A percentile compares a stretch with the other conserved stretches of the same genome.
Conservation (phyloP, 2,329 filamentous ascomycete genomes). For the Beauveria medogensis region DNA sequence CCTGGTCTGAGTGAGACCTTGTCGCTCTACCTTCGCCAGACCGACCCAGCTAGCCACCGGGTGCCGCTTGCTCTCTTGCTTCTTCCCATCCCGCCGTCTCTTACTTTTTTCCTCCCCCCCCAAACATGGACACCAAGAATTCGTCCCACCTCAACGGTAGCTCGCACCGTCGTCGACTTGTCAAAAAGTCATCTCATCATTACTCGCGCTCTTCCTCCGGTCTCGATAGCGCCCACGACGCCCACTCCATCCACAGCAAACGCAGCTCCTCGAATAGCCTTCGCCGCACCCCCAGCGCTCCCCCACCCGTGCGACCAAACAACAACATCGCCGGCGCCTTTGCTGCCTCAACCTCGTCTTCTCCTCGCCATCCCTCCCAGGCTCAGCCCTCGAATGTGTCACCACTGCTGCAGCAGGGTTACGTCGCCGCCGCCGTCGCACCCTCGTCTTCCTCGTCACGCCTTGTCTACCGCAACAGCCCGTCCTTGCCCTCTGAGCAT, state of each 20-base stretch:
- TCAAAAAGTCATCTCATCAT: slow-evolving; percentile 50
- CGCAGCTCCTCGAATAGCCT: slow-evolving; percentile 53
- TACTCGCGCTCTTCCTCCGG: slow-evolving; percentile 40
- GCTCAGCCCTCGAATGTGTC: slow-evolving; percentile 37
- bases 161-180: slow-evolving; percentile 51
- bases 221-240: slow-evolving; percentile 45
- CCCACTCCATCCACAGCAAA: slow-evolving; percentile 52
- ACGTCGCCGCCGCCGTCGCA: slow-evolving; percentile 28
- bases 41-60: not conserved
- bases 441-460: not conserved
- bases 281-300: slow-evolving; percentile 53
- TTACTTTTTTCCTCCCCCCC: not conserved
- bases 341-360: slow-evolving; percentile 34
- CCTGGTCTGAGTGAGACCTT: not conserved
- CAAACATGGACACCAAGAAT: slow-evolving; percentile 38
- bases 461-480: slow-evolving; percentile 7
- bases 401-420: slow-evolving; percentile 36
- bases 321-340: slow-evolving; percentile 33
- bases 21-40: not conserved
- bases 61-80: not conserved
- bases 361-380: slow-evolving; percentile 37
- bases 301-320: slow-evolving; percentile 41
- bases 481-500: slow-evolving; percentile 19
- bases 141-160: slow-evolving; percentile 34
- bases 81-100: not conserved